Base-by-base conservation (phyloP, 805 yeast species). In the Lachancea waltii region DNA sequence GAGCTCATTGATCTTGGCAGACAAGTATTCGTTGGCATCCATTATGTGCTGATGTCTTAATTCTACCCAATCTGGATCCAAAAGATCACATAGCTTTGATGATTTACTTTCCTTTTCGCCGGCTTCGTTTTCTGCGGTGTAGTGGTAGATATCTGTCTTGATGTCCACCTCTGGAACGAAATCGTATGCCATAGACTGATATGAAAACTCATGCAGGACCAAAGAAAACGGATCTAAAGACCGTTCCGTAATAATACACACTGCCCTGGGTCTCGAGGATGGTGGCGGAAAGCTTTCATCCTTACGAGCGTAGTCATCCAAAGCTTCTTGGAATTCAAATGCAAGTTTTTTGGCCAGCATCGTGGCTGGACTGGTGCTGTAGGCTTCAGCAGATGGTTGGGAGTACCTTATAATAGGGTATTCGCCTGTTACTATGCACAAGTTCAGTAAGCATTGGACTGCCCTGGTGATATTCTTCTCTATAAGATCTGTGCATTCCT, bases 101-200 rank as follows among this genome's bases (percentile, higher is more conserved):
- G 53, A 53, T 31, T 70, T 70, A 27, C 56, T 50, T 42, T 70
- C 74, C 23, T 55, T 48, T 17, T 52, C 64, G 11, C 75, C 75
- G 11, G 48, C 53, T 56, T 75, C 85, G 53, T 67, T 76, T 50
- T 74, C 82, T 6, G 75, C 70, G 31, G 64, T 55, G 52, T 79
- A 84, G 22, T 54, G 64, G 55, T 75, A 81, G n/a, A 54, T 53
- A 47, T 70, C 65, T 37, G 65, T 59, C 58, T 62, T 64, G 49
- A 54, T 47, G 30, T 70, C 64, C n/a, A 62, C 53, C 25, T 65
- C 73, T 21, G 63, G 64, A 2, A 72, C 70, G 19, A 81, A 62
- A 58, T 90, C 98, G 64, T 81, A 81, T 14, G 89, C 82, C 84
- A 89, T 79, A 4, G 97, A 89, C 62, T 90, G 95, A 60, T 89